These are phyloP conservation scores for Kurtzmaniella quercitrusa DNA, from an alignment of 1,139 yeast species.

Conservation along the genomic window DNA sequence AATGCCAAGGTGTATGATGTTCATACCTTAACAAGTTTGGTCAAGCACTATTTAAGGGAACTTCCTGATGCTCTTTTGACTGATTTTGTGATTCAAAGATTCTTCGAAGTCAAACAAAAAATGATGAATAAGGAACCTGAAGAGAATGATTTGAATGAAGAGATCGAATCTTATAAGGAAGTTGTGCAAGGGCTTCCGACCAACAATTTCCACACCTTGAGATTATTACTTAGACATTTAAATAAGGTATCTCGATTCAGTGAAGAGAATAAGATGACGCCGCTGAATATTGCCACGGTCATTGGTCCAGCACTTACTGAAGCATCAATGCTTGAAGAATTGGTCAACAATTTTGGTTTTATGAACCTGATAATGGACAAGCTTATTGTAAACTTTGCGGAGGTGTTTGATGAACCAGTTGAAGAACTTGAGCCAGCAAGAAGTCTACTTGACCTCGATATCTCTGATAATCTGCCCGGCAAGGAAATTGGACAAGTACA, in stretches of 20 bases:
- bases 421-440: not conserved
- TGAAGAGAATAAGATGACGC: conserved; percentile 70
- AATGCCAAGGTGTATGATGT: conserved; percentile 72
- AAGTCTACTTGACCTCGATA: not conserved
- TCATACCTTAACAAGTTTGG: conserved; percentile 86
- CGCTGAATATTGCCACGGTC: conserved; percentile 78
- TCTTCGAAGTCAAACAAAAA: conserved; percentile 38
- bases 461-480: not conserved
- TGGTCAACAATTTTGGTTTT: conserved; percentile 49
- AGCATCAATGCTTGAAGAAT: conserved; percentile 48
- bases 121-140: conserved; percentile 10
- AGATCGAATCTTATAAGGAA: conserved; percentile 34
- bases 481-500: not conserved
- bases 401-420: conserved; percentile 26
- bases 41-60: conserved; percentile 81
- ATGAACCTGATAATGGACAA: conserved; percentile 53
- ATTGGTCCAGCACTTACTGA: conserved; percentile 60
- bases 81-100: conserved; percentile 42
- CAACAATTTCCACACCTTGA: conserved; percentile 64
- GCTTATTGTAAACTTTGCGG: conserved; percentile 39
- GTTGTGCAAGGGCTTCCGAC: conserved; percentile 54
- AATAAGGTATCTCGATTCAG: conserved; percentile 55
- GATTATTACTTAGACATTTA: conserved; percentile 66
- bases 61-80: conserved; percentile 84
- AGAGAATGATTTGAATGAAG: conserved; percentile 9